Base-by-base conservation (phyloP, 2,329 filamentous ascomycete genomes). In the Thyridium curvatum region DNA sequence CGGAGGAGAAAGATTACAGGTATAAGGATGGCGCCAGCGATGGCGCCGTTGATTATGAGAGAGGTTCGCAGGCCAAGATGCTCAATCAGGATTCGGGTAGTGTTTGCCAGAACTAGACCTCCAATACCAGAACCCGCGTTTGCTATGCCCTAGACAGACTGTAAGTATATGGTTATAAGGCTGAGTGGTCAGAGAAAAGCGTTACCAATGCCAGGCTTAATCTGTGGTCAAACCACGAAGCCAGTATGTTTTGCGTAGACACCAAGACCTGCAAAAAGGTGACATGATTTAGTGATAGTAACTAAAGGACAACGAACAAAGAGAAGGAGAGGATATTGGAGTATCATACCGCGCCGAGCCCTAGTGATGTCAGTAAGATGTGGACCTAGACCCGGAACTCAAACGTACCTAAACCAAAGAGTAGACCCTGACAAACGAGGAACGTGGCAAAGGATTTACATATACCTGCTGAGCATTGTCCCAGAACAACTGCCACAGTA, bases 81-180 rank as follows among this genome's bases (percentile, higher is more conserved):
- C 14, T 39, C 41, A 6, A 42, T 37, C 10, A 42, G 37, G 8
- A 42, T 16, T 4, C 41, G 16, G 7, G 41, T 42, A 12, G 41
- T 42, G 34, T 42, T 42, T 21, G 41, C 31, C 6, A 42, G 6
- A 8, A 42, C 17, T 1, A 42, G 41, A 1, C 41, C 41, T 8
- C 41, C 41, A 5, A 42, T 30, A 4, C 41, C 41, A 2, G 41
- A 42, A 7, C 41, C 41, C 15, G 37, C 41, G 18, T 42, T 39
- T 12, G 34, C 37, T 4, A 42, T 10, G 16, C 41, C 41, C 14
- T 37, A 33, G 6, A 26, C 10, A 6, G 21, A 26, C 21, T n/a
- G n/a, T n/a, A n/a, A n/a, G n/a, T n/a, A n/a, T n/a, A n/a, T n/a
- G n/a, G n/a, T n/a, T n/a, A n/a, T n/a, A n/a, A n/a, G n/a, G n/a